phyloP scores from a whole-genome alignment of 2,329 filamentous ascomycete species.

The Chalaropsis ovoidea region DNA sequence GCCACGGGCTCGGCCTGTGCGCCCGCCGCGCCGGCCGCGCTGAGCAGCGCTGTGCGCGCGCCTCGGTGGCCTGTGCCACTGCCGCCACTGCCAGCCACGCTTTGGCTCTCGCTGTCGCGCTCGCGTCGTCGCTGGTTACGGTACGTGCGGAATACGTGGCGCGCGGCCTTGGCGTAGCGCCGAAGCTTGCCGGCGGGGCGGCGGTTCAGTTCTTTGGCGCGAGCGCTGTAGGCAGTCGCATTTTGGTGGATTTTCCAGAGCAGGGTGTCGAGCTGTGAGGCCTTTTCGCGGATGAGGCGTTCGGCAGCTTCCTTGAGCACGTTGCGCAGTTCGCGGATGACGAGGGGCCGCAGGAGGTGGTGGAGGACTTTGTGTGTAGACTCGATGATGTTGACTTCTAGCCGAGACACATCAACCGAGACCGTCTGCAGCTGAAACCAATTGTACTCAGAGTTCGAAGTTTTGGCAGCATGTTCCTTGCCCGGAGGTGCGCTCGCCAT shows the following conservation, averaged over 20 bases:
- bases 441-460: slow-evolving; percentile 32
- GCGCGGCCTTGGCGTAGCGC: slow-evolving; percentile 53
- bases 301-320: slow-evolving; percentile 79
- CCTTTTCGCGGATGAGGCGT: slow-evolving; percentile 77
- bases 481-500: slow-evolving; percentile 59
- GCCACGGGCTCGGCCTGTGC: neutral
- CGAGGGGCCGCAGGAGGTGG: slow-evolving; percentile 70
- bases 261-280: slow-evolving; percentile 61
- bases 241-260: slow-evolving; percentile 73
- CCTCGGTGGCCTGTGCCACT: neutral
- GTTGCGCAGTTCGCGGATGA: slow-evolving; percentile 74
- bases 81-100: neutral
- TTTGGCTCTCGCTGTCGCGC: slow-evolving; percentile 3
- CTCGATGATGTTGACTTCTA: slow-evolving; percentile 84
- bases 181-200: slow-evolving; percentile 74
- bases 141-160: slow-evolving; percentile 15
- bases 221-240: slow-evolving; percentile 59
- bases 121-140: slow-evolving; percentile 10
- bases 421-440: slow-evolving; percentile 95
- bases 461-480: slow-evolving; percentile 39
- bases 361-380: slow-evolving; percentile 93
- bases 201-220: slow-evolving; percentile 51
- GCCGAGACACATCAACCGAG: slow-evolving; percentile 67
- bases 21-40: neutral
- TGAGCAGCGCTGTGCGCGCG: neutral